phyloP scores from a whole-genome alignment of 1,139 yeast genomes.

The Magnusiomyces suaveolens region DNA sequence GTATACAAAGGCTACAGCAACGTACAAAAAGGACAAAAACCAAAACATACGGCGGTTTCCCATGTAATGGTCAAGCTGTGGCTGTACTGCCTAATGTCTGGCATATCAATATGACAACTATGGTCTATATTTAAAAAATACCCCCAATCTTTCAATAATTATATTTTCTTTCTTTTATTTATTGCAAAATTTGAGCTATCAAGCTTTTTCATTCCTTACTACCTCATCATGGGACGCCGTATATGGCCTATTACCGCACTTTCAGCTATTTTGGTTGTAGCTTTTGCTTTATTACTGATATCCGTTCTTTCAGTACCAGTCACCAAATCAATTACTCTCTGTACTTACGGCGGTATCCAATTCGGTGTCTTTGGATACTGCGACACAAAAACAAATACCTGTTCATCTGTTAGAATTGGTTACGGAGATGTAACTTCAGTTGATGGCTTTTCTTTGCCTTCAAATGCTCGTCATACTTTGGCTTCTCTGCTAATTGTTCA shows the following conservation, averaged over 20 bases:
- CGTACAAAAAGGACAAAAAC: too few relatives aligned
- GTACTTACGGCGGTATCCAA: constrained; percentile 42
- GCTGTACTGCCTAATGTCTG: too few relatives aligned
- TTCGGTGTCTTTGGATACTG: constrained; percentile 91
- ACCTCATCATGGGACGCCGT: constrained; percentile 33
- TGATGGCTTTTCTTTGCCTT: constrained; percentile 42
- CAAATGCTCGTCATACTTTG: constrained; percentile 52
- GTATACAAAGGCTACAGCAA: too few relatives aligned
- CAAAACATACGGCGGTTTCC: too few relatives aligned
- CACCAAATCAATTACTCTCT: constrained; percentile 41
- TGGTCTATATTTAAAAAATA: too few relatives aligned
- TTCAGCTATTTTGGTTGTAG: constrained; percentile 35
- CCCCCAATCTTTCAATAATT: too few relatives aligned
- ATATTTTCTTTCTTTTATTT: too few relatives aligned
- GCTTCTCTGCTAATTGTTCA: constrained; percentile 67
- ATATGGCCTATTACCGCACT: constrained; percentile 35
- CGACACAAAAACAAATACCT: constrained; percentile 34
- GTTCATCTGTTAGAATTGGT: constrained; percentile 46
- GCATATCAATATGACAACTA: too few relatives aligned
- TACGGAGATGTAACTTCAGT: constrained; percentile 35
- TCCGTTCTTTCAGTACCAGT: constrained; percentile 57
- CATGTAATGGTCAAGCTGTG: too few relatives aligned
- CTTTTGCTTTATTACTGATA: constrained; percentile 46
- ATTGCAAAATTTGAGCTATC: too few relatives aligned
- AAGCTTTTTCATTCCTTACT: too few relatives aligned